Percentiles rank a stretch among this genome's conserved stretches.
These are phyloP conservation scores for Pleomassaria siparia DNA, from an alignment of 2,329 filamentous ascomycete species.

Conservation along the genomic window DNA sequence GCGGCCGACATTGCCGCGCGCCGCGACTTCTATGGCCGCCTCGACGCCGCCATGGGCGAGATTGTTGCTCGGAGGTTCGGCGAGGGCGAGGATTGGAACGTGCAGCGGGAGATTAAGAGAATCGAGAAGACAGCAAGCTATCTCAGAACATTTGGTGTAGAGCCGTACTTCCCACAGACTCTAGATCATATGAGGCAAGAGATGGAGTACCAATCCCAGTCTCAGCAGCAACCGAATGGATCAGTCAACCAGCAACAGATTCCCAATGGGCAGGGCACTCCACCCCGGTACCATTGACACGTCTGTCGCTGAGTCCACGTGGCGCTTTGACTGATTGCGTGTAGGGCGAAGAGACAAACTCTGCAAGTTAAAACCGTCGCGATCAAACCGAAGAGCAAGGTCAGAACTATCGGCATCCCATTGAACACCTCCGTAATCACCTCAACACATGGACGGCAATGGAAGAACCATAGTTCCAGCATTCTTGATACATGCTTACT, in stretches of 20 bases:
- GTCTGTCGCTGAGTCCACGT: background rate
- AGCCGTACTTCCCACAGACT: slow-evolving; percentile 56
- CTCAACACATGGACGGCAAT: background rate
- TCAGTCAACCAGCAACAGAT: slow-evolving; percentile 11
- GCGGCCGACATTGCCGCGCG: slow-evolving; percentile 51
- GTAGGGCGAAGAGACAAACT: background rate
- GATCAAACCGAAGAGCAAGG: background rate
- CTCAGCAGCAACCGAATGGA: too few species aligned
- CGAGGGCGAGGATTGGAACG: slow-evolving; percentile 55
- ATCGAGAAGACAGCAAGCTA: slow-evolving; percentile 59
- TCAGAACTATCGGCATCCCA: background rate
- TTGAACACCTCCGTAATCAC: too few species aligned
- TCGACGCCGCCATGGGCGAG: slow-evolving; percentile 56
- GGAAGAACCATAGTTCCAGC: background rate
- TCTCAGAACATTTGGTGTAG: slow-evolving; percentile 54
- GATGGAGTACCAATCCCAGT: slow-evolving; percentile 33
- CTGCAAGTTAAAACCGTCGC: too few species aligned
- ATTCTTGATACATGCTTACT: background rate
- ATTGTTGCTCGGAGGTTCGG: slow-evolving; percentile 55
- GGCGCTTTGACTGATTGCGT: background rate
- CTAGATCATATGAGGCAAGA: slow-evolving; percentile 53
- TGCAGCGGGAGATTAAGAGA: slow-evolving; percentile 55
- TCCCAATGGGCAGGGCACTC: slow-evolving; percentile 24
- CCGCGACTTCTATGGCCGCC: slow-evolving; percentile 51
- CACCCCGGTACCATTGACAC: slow-evolving; percentile 40